A percentile compares a stretch with the other conserved stretches of the same genome.
Evolutionary conservation across 2,329 filamentous ascomycete genomes (phyloP).

Genomic region (Curvularia eragrostidis): DNA sequence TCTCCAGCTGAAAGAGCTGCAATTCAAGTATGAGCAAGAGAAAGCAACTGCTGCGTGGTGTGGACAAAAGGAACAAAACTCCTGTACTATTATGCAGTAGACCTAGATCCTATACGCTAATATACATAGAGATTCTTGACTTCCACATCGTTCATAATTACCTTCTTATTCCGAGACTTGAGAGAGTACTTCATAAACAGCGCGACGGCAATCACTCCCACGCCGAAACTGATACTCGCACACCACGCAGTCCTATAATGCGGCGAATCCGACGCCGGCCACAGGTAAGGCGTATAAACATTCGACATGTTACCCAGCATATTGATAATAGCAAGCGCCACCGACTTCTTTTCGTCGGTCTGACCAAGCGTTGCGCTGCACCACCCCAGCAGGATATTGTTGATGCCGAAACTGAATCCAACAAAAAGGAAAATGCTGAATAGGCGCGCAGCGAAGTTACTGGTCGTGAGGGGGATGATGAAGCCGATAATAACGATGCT

Average conservation of each 20-base stretch:
- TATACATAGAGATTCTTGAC: not conserved
- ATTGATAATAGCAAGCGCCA: slow-evolving; percentile 51
- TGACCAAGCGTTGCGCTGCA: slow-evolving; percentile 48
- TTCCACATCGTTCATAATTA: not conserved
- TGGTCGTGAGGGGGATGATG: slow-evolving; percentile 33
- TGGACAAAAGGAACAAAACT: too few relatives aligned
- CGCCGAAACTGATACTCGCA: slow-evolving; percentile 28
- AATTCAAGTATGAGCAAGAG: too few relatives aligned
- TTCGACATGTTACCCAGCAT: slow-evolving; percentile 49
- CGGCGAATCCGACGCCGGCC: slow-evolving; percentile 30
- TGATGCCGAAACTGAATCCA: slow-evolving; percentile 39
- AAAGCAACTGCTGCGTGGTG: too few relatives aligned
- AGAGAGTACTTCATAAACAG: slow-evolving; percentile 9
- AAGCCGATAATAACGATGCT: slow-evolving; percentile 40
- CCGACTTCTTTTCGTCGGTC: slow-evolving; percentile 53
- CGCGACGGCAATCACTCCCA: slow-evolving; percentile 16
- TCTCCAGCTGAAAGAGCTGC: too few relatives aligned
- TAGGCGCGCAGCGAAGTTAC: slow-evolving; percentile 42
- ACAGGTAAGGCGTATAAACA: slow-evolving; percentile 45
- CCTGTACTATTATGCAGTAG: too few relatives aligned
- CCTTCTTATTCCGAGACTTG: not conserved
- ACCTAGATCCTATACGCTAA: too few relatives aligned
- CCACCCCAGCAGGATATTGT: slow-evolving; percentile 50
- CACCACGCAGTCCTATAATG: slow-evolving; percentile 28
- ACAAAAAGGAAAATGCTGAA: slow-evolving; percentile 45